Conservation (phyloP, 441 rosid genomes). For the Melastoma candidum region DNA sequence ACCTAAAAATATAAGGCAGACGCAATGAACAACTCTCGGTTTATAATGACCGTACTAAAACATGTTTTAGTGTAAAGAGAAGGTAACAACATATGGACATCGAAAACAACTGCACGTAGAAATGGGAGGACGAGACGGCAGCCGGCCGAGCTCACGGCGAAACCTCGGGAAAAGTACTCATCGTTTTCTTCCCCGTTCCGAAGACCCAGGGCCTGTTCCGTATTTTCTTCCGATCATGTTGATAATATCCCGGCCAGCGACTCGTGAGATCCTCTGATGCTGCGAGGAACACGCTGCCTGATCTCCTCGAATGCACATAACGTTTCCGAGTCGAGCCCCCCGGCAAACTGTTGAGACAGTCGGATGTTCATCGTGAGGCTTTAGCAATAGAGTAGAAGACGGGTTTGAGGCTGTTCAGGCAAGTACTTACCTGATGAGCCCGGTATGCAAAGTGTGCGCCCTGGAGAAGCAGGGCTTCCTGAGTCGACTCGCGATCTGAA, state of each 20-base stretch:
- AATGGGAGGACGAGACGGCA: no score
- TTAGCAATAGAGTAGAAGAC: no score
- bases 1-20: no score
- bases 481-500: constrained; percentile 51
- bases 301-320: constrained; percentile 80
- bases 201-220: no score
- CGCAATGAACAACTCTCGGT: no score
- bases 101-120: no score
- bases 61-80: no score
- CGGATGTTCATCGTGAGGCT: not conserved
- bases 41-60: no score
- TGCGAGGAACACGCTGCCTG: constrained; percentile 50
- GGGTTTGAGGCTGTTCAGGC: not conserved
- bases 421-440: constrained; percentile 64
- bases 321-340: constrained; percentile 90
- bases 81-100: no score
- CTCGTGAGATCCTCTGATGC: constrained; percentile 34
- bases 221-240: constrained; percentile 14
- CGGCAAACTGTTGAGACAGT: constrained; percentile 53
- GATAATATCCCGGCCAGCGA: constrained; percentile 44
- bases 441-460: constrained; percentile 75
- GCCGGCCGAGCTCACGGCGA: no score
- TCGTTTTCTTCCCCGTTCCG: no score
- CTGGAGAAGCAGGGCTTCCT: constrained; percentile 74
- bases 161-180: no score